phyloP scores from a whole-genome alignment of 75 land plant genomes.

The Sequoia sempervirens region DNA sequence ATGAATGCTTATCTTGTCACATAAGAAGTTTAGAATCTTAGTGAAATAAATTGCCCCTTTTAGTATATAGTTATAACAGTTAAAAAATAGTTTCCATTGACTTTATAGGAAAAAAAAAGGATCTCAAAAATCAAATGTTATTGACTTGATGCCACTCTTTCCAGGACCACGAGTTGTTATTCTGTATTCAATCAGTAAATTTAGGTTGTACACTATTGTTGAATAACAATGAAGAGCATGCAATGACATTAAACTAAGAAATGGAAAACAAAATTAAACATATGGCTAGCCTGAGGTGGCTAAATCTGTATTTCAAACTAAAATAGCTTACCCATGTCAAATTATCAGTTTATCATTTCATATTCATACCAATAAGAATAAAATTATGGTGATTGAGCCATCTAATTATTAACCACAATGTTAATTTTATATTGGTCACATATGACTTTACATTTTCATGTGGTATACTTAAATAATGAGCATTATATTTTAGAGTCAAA shows the following conservation, averaged over 20 bases:
- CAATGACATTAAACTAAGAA: no score
- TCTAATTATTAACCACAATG: not conserved
- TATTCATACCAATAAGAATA: not conserved
- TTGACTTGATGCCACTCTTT: not conserved
- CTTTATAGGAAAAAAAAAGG: not conserved
- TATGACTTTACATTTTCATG: not conserved
- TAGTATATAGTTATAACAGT: no score
- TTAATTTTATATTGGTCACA: not conserved
- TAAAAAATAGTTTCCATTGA: not conserved
- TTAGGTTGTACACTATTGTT: not conserved
- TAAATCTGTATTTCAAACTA: not conserved
- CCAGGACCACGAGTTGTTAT: not conserved
- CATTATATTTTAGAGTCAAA: no score
- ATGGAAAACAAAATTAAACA: no score
- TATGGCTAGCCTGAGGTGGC: not conserved
- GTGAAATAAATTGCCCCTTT: not conserved
- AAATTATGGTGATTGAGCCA: not conserved
- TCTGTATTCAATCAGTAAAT: not conserved
- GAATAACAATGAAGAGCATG: not conserved
- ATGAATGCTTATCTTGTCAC: not conserved
- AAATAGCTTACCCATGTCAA: not conserved
- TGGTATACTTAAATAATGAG: no score
- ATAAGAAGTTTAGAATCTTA: not conserved
- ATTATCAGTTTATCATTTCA: not conserved
- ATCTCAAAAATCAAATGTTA: not conserved